These are phyloP conservation scores for Penicillium sp. DNA, from an alignment of 2,329 filamentous ascomycete genomes.

Conservation along the genomic window DNA sequence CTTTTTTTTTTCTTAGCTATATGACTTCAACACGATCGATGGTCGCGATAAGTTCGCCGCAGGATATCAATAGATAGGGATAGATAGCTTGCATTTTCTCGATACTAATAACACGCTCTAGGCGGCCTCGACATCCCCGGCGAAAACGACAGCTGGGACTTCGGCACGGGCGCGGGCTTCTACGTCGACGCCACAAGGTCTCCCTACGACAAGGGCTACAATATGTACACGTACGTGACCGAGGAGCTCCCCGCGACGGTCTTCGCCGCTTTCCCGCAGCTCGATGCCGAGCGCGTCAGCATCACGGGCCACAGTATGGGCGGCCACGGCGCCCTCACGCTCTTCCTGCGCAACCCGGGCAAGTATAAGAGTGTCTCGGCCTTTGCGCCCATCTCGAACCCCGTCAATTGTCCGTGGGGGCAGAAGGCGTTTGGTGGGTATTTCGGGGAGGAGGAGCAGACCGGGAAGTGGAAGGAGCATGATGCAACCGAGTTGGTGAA, in stretches of 20 bases:
- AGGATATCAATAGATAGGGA: neutral
- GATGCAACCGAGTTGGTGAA: slow-evolving; percentile 90
- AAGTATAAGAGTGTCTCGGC: slow-evolving; percentile 88
- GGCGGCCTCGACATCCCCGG: slow-evolving; percentile 78
- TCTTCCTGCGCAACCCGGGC: slow-evolving; percentile 86
- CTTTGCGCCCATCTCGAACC: slow-evolving; percentile 90
- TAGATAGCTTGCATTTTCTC: too few relatives aligned
- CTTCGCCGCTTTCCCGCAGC: slow-evolving; percentile 71
- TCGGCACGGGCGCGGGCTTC: slow-evolving; percentile 90
- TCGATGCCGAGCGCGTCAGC: slow-evolving; percentile 74
- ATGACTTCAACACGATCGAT: too few relatives aligned
- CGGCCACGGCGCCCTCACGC: slow-evolving; percentile 89
- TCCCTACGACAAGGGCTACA: slow-evolving; percentile 79
- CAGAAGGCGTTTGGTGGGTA: slow-evolving; percentile 95
- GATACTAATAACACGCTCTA: slow-evolving; percentile 32
- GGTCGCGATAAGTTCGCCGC: too few relatives aligned
- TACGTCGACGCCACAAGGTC: slow-evolving; percentile 84
- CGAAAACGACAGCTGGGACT: slow-evolving; percentile 89
- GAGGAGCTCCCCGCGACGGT: slow-evolving; percentile 80
- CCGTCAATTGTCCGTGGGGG: slow-evolving; percentile 85
- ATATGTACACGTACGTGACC: slow-evolving; percentile 95
- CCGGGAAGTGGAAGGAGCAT: slow-evolving; percentile 79
- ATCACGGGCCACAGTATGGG: slow-evolving; percentile 98
- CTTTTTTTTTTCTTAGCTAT: neutral
- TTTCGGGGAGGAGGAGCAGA: slow-evolving; percentile 70